These are phyloP conservation scores for Tulasnella sp. DNA, from an alignment of 768 basidiomycete genomes.

Conservation along the genomic window DNA sequence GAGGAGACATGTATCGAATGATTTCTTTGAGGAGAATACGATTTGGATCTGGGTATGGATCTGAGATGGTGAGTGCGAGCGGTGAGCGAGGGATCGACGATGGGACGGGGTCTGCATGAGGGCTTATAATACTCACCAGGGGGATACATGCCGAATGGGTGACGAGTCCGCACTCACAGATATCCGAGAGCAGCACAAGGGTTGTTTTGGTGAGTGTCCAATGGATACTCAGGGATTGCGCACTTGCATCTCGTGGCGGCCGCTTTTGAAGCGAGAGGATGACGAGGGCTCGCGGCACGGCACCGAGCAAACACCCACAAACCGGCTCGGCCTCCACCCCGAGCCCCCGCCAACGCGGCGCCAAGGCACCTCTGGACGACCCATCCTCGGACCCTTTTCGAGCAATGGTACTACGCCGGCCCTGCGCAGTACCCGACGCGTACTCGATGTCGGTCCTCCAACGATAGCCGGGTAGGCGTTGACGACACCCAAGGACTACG, in stretches of 20 bases:
- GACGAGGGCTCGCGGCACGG: conserved; percentile 7
- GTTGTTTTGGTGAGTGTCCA: background rate
- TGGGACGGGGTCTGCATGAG: background rate
- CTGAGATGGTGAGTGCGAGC: background rate
- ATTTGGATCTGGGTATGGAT: background rate
- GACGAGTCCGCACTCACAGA: background rate
- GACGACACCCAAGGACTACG: background rate
- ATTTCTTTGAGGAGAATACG: background rate
- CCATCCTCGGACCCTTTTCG: background rate
- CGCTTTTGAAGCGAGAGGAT: background rate
- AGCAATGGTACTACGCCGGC: background rate
- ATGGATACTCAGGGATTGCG: background rate
- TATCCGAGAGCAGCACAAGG: background rate
- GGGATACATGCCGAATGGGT: background rate
- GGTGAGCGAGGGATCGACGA: background rate
- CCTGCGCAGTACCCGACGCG: background rate
- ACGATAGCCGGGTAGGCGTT: background rate
- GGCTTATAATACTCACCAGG: background rate
- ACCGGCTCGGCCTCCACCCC: conserved; percentile 7
- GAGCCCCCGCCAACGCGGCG: background rate
- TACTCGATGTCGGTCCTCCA: background rate
- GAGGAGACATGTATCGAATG: conserved; percentile 13
- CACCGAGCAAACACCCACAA: conserved; percentile 1
- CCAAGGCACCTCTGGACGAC: background rate
- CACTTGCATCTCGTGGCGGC: background rate